Percentiles rank a stretch among this genome's conserved stretches.
Evolutionary conservation across 2,329 filamentous ascomycete genomes (phyloP).

Genomic region (Emmonsiellopsis sp.): DNA sequence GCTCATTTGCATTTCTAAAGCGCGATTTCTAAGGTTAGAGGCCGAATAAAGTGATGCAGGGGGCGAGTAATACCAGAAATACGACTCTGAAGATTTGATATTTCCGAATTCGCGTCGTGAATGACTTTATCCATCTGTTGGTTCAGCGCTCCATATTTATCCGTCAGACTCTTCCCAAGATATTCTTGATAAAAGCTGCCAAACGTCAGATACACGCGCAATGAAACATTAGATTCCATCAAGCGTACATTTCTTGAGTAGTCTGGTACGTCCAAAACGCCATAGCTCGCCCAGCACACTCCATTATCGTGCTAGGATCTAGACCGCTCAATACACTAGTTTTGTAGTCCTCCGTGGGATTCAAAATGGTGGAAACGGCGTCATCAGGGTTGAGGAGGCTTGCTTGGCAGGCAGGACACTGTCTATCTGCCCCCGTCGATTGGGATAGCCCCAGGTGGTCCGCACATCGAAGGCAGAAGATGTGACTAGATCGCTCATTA

Average conservation of each 20-base stretch:
- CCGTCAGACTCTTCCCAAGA: slow-evolving; percentile 58
- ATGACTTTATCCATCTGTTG: slow-evolving; percentile 62
- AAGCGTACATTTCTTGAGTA: slow-evolving; percentile 64
- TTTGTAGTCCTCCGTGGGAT: slow-evolving; percentile 82
- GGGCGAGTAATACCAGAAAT: slow-evolving; percentile 45
- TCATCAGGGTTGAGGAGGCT: slow-evolving; percentile 63
- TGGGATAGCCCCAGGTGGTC: slow-evolving; percentile 53
- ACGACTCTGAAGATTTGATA: slow-evolving; percentile 55
- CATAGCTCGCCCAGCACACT: slow-evolving; percentile 70
- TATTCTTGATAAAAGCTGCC: slow-evolving; percentile 66
- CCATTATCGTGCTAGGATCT: slow-evolving; percentile 72
- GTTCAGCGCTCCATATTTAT: slow-evolving; percentile 59
- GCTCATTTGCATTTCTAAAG: slow-evolving; percentile 47
- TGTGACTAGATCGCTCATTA: slow-evolving; percentile 50
- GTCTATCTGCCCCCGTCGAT: slow-evolving; percentile 42
- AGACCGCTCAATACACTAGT: slow-evolving; percentile 75
- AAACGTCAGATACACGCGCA: not conserved
- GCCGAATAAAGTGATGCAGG: not conserved
- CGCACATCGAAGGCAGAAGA: slow-evolving; percentile 73
- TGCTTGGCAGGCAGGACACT: slow-evolving; percentile 68
- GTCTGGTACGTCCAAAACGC: slow-evolving; percentile 81
- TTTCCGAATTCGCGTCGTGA: slow-evolving; percentile 64
- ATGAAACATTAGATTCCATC: slow-evolving; percentile 1
- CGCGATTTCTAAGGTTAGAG: not conserved
- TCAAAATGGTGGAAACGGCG: slow-evolving; percentile 60